Base-by-base conservation (phyloP, 2,329 filamentous ascomycete genomes). In the Fusarium gaditjirri region DNA sequence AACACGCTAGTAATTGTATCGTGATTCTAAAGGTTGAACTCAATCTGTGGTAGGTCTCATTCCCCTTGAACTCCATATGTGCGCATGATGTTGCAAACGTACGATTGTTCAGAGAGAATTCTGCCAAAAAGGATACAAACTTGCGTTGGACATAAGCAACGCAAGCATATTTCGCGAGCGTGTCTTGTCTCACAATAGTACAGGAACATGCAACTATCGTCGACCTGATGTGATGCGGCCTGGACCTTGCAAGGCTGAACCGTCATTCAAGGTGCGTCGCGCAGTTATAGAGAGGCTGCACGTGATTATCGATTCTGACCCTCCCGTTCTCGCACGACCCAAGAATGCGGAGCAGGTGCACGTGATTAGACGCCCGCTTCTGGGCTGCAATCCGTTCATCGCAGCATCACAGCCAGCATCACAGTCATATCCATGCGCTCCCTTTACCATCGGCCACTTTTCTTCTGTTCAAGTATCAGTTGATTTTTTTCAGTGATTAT, bases 391-490 rank as follows among this genome's bases (percentile, higher is more conserved):
- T 69, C 62, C 60, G 41, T 64, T 68, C 29, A 66, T 72, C 72
- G 74, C 73, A 77, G 72, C 63, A 64, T 65, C 73, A 46, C 63
- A n/a, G 64, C 69, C 70, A 70, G 70, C 65, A 69, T 73, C 68
- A 68, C 57, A 64, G 73, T 68, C 68, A 68, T 70, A 74, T 69
- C 46, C 61, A 52, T 49, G 44, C 47, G 64, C 70, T 71, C 53
- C 71, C 73, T 68, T 77, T 75, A 70, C 80, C 81, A 81, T 80
- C 78, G 76, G 71, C 78, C 76, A 77, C 78, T 78, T 79, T 80
- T 78, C 73, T 80, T 83, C 79, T 78, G 78, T 77, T 67, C 70
- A 78, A 82, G 78, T 82, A 83, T 82, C 74, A 77, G 79, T 83
- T 82, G 80, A 77, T 72, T 76, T 76, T 76, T 64, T 79, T 76